phyloP scores from a whole-genome alignment of 768 basidiomycete species.

The Amanita polypyramis region DNA sequence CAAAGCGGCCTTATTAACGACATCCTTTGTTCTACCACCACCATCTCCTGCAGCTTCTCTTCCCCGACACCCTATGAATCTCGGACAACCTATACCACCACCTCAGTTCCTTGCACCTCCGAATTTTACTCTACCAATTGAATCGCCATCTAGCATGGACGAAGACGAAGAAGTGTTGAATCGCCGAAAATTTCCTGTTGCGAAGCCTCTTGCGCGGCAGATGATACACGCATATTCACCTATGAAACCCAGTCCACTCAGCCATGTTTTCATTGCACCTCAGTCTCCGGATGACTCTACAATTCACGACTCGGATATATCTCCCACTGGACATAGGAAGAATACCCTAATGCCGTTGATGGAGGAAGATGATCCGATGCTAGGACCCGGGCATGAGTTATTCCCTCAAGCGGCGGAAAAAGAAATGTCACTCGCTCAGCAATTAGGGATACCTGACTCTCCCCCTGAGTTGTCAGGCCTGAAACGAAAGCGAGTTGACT shows the following conservation, averaged over 20 bases:
- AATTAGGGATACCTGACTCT: conserved; percentile 6
- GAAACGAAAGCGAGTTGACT: conserved; percentile 7
- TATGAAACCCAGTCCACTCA: conserved; percentile 69
- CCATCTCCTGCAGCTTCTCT: conserved; percentile 63
- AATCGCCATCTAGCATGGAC: not conserved
- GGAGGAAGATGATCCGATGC: not conserved
- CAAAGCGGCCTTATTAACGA: conserved; percentile 41
- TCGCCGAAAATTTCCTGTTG: conserved; percentile 49
- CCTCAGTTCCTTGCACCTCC: conserved; percentile 1
- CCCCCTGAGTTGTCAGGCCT: conserved; percentile 3
- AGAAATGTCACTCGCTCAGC: conserved; percentile 3
- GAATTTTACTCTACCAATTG: not conserved
- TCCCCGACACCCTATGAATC: conserved; percentile 23
- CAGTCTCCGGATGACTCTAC: conserved; percentile 41
- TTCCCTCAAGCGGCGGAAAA: conserved; percentile 7
- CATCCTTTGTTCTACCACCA: conserved; percentile 69
- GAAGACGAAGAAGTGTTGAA: conserved; percentile 8
- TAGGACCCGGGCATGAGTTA: conserved; percentile 9
- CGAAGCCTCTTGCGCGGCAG: conserved; percentile 56
- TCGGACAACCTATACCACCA: conserved; percentile 7
- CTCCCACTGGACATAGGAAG: conserved; percentile 5
- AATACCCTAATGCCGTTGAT: not conserved
- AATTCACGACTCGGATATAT: conserved; percentile 12
- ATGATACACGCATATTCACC: conserved; percentile 82
- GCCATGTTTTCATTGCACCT: conserved; percentile 64